Base-by-base conservation (phyloP, 1,139 yeast genomes). In the Blastobotrys petasosporus region DNA sequence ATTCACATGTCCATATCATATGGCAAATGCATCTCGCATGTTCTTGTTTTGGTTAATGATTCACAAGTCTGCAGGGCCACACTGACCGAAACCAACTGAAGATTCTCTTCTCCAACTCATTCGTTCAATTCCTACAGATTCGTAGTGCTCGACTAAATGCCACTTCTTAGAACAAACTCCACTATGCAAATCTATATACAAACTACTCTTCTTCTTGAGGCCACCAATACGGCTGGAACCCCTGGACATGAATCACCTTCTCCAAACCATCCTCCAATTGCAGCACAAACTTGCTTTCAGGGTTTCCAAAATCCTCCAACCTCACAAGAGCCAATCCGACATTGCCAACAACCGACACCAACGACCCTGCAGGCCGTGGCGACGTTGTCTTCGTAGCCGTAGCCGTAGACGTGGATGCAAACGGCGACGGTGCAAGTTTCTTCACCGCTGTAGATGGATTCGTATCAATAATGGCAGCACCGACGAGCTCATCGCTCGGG, bases 151-250 rank as follows among this genome's bases (percentile, higher is more conserved):
- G n/a, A n/a, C n/a, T n/a, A n/a, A n/a, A n/a, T n/a, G n/a, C n/a
- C n/a, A n/a, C n/a, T n/a, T n/a, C n/a, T n/a, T n/a, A n/a, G n/a
- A n/a, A n/a, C n/a, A n/a, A n/a, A n/a, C n/a, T n/a, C n/a, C n/a
- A n/a, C n/a, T n/a, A n/a, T n/a, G n/a, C n/a, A n/a, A n/a, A n/a
- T n/a, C n/a, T n/a, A n/a, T n/a, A n/a, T n/a, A n/a, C n/a, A n/a
- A n/a, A n/a, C n/a, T n/a, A n/a, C n/a, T 69, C 42, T 65, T 64
- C 54, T n/a, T 60, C 63, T 41, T 58, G 65, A 0, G 86, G 85
- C 86, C 86, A 82, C 85, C 85, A 80, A 41, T 73, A 77, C 0
- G 88, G 87, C 25, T 68, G 66, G 49, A 66, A 70, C 0, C 76
- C 81, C 52, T 72, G 74, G 12, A 79, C 62, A 0, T 75, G 76